A percentile compares a stretch with the other conserved stretches of the same genome.
These are phyloP conservation scores for Gnomoniopsis smithogilvyi DNA, from an alignment of 2,329 filamentous ascomycete genomes.

Conservation along the genomic window DNA sequence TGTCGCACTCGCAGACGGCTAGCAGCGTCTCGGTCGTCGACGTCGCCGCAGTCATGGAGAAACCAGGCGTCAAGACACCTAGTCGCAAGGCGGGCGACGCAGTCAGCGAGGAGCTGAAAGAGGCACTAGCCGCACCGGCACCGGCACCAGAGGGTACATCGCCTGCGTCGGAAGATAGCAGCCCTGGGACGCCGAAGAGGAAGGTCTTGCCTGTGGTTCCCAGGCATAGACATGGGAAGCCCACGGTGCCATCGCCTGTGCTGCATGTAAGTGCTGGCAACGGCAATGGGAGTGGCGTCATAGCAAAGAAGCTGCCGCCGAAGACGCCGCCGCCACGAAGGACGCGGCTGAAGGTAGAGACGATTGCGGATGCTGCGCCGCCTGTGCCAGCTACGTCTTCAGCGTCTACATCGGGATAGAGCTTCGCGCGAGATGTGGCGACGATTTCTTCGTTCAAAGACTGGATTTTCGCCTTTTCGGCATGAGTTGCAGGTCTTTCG, in stretches of 20 bases:
- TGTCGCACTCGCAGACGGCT: slow-evolving; percentile 61
- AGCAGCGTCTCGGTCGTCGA: slow-evolving; percentile 76
- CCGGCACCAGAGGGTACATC: slow-evolving; percentile 20
- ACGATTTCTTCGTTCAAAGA: too few species aligned
- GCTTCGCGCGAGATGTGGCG: too few species aligned
- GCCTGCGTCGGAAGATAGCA: neutral
- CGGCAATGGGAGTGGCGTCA: neutral
- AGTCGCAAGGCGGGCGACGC: slow-evolving; percentile 47
- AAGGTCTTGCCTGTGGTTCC: slow-evolving; percentile 53
- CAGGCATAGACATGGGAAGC: slow-evolving; percentile 52
- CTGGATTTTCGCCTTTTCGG: too few species aligned
- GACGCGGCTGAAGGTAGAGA: slow-evolving; percentile 15
- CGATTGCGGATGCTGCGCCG: slow-evolving; percentile 3
- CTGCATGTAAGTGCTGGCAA: slow-evolving; percentile 3
- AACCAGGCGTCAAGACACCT: slow-evolving; percentile 77
- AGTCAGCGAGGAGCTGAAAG: slow-evolving; percentile 24
- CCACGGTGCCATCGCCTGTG: slow-evolving; percentile 25
- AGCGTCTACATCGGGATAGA: too few species aligned
- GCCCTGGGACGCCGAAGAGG: slow-evolving; percentile 38
- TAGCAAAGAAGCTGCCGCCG: slow-evolving; percentile 14
- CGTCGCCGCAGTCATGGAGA: slow-evolving; percentile 76
- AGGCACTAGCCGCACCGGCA: slow-evolving; percentile 9
- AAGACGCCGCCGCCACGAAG: slow-evolving; percentile 18
- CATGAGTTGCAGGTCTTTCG: too few species aligned
- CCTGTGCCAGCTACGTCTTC: neutral